Evolutionary conservation across 2,329 filamentous ascomycete genomes (phyloP), one percentile per base, ranked within the genome.

Genomic region (Emergomyces orientalis): DNA sequence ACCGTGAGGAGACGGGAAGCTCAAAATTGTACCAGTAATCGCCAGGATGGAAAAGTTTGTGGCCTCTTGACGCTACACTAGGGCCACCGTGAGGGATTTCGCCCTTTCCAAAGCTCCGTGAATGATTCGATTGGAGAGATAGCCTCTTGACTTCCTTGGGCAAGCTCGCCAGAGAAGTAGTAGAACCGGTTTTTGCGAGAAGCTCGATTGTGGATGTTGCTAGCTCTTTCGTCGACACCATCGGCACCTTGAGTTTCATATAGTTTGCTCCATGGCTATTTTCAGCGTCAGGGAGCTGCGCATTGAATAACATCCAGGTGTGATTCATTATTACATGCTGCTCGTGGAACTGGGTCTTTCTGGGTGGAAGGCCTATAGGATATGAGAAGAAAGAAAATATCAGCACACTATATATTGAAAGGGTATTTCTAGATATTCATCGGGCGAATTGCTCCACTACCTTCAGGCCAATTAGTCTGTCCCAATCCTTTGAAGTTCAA

Each of bases 401-500:
- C n/a, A n/a, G n/a, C n/a, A n/a, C n/a, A n/a, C n/a, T n/a, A n/a
- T n/a, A n/a, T n/a, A n/a, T n/a, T n/a, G n/a, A n/a, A n/a, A n/a
- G n/a, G n/a, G n/a, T n/a, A n/a, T n/a, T n/a, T n/a, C n/a, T n/a
- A n/a, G n/a, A n/a, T n/a, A n/a, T n/a, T n/a, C n/a, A n/a, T n/a
- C n/a, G n/a, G n/a, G n/a, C n/a, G n/a, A n/a, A n/a, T n/a, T n/a
- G n/a, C n/a, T n/a, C n/a, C n/a, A 49, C 60, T 17, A 84, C 86
- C 91, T 78, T 97, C 94, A 19, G 94, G 93, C 94, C 94, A 99
- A 72, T 96, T 91, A 1, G 94, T 97, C 66, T 88, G 85, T 2
- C 91, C 90, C 72, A 86, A 88, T 37, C 93, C 94, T 49, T 87
- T 84, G 68, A 99, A 89, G 70, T 90, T 93, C 60, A 99, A 80